phyloP scores from a whole-genome alignment of 441 rosid species.

The Mallotus repandus region DNA sequence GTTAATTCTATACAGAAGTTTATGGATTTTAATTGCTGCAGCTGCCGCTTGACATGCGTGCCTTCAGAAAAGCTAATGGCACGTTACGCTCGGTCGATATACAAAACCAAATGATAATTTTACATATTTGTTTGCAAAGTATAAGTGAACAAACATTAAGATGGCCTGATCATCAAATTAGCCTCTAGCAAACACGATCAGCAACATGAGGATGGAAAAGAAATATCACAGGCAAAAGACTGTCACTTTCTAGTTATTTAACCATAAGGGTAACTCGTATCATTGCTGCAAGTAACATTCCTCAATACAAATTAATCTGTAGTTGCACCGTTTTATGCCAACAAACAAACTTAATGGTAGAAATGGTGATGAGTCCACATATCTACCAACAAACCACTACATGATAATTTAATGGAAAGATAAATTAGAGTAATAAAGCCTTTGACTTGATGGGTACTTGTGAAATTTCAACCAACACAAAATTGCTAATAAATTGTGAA shows the following conservation, averaged over 20 bases:
- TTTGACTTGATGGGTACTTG: constrained; percentile 11
- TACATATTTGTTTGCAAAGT: neutral
- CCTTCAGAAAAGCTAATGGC: no score
- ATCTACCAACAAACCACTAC: constrained; percentile 16
- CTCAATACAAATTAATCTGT: neutral
- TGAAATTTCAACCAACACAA: constrained; percentile 23
- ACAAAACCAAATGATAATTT: no score
- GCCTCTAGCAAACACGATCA: neutral
- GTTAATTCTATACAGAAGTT: no score
- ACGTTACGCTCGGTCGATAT: no score
- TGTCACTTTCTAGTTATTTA: neutral
- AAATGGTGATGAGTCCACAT: neutral
- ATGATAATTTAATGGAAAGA: constrained; percentile 1
- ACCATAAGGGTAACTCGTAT: neutral
- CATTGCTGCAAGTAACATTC: neutral
- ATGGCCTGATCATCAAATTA: neutral
- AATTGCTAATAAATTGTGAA: constrained; percentile 21
- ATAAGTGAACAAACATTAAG: neutral
- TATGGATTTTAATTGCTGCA: no score
- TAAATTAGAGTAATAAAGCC: neutral
- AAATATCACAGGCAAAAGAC: no score
- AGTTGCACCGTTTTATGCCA: neutral
- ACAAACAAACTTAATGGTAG: neutral
- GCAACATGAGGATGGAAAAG: neutral
- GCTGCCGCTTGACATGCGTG: no score